These are phyloP conservation scores for Fraxinus baroniana DNA, from an alignment of 305 asterid species.

Conservation along the genomic window DNA sequence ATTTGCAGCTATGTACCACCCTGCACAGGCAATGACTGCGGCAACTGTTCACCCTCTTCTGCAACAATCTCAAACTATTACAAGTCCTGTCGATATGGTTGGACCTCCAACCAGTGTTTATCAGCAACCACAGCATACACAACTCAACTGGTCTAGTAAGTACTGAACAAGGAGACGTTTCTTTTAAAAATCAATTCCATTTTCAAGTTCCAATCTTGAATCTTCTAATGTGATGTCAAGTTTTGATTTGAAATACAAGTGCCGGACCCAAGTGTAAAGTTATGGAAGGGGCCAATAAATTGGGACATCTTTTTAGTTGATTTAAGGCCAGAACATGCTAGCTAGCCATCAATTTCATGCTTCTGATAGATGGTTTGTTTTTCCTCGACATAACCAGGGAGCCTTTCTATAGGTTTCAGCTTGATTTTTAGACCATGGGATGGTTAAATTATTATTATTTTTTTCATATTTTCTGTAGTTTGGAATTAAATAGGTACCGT, in stretches of 20 bases:
- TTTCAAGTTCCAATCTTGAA: constrained; percentile 22
- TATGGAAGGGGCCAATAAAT: constrained; percentile 41
- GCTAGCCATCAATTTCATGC: neutral
- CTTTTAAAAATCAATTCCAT: neutral
- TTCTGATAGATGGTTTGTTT: neutral
- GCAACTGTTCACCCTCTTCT: constrained; percentile 71
- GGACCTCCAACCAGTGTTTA: constrained; percentile 54
- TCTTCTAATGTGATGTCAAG: constrained; percentile 26
- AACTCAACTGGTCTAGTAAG: constrained; percentile 42
- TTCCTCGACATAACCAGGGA: constrained; percentile 8
- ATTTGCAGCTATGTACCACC: constrained; percentile 73
- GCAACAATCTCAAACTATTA: constrained; percentile 80
- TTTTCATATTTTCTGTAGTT: constrained; percentile 13
- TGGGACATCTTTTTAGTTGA: constrained; percentile 29
- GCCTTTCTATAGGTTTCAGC: constrained; percentile 35
- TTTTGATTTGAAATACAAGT: constrained; percentile 26
- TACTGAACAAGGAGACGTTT: neutral
- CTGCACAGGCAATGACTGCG: constrained; percentile 67
- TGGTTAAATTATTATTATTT: constrained; percentile 20
- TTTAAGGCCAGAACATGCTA: neutral
- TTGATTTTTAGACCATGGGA: constrained; percentile 28
- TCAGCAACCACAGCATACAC: constrained; percentile 52
- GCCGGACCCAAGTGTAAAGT: constrained; percentile 49
- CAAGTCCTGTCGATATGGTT: constrained; percentile 68
- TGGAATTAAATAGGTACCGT: neutral